Evolutionary conservation across 202 grass and related monocot species (phyloP), one percentile per base, ranked within the genome.

Genomic region (Carex sylvatica): DNA sequence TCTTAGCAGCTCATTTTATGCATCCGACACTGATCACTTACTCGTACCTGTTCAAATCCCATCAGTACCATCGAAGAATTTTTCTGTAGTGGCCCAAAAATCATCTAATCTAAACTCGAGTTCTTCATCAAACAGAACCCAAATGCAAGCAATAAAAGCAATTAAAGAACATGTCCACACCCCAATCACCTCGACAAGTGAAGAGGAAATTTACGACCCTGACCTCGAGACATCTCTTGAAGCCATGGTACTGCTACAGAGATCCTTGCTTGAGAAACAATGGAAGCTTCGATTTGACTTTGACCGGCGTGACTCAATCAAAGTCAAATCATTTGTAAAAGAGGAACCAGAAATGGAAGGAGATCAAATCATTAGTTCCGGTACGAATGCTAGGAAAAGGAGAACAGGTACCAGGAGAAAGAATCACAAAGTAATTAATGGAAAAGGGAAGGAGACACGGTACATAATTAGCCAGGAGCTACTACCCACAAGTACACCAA

Each of bases 261-360:
- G 92, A 49, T 99, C 93, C 61, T 88, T 99, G 83, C 91, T 99
- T 60, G 93, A 99, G 88, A 99, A 99, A 82, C 96, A 99, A 90
- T 93, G 91, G 93, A 59, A 93, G 81, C 96, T 99, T 56, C 91
- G 91, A n/a, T 99, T 92, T 58, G 88, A 93, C 8, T 46, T 86
- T 42, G 89, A 91, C 15, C 52, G 74, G 31, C 75, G 30, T 73
- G 51, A 75, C 18, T 72, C 82, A 1, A 54, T 64, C 33, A 84
- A 61, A 75, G 24, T 72, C 82, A 74, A 58, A 58, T 72, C 65
- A 60, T 44, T 51, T 13, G 44, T 58, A 16, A 59, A 82, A 24
- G 83, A 66, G 30, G 62, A 31, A 19, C 16, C 14, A 80, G 62
- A 23, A 23, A 75, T 12, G 30, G 65, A 88, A 9, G 56, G 16